phyloP scores from a whole-genome alignment of 1,284 basidiomycete genomes.

The Peniophora sp. region DNA sequence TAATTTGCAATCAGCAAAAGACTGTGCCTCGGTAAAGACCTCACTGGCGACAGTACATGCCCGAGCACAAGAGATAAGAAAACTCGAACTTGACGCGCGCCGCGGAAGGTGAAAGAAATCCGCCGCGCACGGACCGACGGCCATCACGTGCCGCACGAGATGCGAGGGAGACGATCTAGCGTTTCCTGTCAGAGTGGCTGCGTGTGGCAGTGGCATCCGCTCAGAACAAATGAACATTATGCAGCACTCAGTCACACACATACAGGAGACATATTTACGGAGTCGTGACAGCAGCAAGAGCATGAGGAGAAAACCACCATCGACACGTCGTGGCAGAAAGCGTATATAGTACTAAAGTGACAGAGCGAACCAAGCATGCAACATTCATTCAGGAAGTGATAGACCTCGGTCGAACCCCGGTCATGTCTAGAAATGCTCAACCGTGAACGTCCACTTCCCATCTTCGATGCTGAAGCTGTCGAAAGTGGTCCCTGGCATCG shows the following conservation, averaged over 20 bases:
- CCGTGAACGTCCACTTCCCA: slow-evolving; percentile 91
- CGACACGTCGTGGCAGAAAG: too few species aligned
- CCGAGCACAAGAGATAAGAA: slow-evolving; percentile 80
- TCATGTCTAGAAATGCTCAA: slow-evolving; percentile 79
- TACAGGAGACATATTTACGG: too few species aligned
- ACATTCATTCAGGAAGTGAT: slow-evolving; percentile 1
- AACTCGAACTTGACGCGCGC: not conserved
- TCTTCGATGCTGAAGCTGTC: slow-evolving; percentile 72
- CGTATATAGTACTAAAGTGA: too few species aligned
- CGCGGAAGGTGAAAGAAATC: not conserved
- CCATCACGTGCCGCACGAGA: not conserved
- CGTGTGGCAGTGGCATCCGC: too few species aligned
- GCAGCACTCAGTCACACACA: too few species aligned
- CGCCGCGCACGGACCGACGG: not conserved
- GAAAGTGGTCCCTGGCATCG: slow-evolving; percentile 83
- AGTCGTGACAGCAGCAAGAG: too few species aligned
- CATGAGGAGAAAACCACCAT: too few species aligned
- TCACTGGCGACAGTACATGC: slow-evolving; percentile 89
- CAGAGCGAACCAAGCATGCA: not conserved
- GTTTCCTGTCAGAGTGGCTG: too few species aligned
- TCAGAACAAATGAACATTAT: too few species aligned
- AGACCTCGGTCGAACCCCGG: too few species aligned
- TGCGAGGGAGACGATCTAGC: too few species aligned
- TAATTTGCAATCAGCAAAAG: slow-evolving; percentile 94
- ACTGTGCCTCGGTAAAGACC: slow-evolving; percentile 87